Base-by-base conservation (phyloP, 108 stramenopile species). In the Nannochloropsis oceanica region DNA sequence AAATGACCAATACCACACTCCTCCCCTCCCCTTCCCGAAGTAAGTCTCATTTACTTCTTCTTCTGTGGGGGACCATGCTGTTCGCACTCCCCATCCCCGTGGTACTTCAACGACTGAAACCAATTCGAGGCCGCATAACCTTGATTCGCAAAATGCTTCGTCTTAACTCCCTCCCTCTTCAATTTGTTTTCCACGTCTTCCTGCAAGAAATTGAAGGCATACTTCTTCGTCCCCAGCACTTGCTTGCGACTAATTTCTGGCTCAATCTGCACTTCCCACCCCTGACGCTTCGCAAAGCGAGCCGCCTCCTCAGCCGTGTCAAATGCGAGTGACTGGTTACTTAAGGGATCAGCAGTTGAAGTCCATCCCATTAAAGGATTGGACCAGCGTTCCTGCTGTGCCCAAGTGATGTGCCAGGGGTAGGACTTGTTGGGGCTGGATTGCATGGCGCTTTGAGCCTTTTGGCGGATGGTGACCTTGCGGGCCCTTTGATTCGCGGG, bases 301-400 rank as follows among this genome's bases (percentile, higher is more conserved):
- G 94, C 93, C 26, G 97, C 97, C 79, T 95, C 93, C 85, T 92
- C 92, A n/a, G 94, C 93, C 24, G 93, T 95, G 81, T 91, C 89
- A 86, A 98, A 98, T 80, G 90, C 90, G 18, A 92, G 84, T 82
- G 90, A 88, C 26, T 90, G 43, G 83, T 91, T 94, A 43, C 94
- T 92, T 87, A 97, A 90, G 81, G 98, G 95, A 90, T 99, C 98
- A 43, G 93, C 93, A 24, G 93, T 93, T 80, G 92, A 92, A 43
- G 93, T 94, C 96, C 96, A 99, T 27, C 96, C 96, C 98, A 97
- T 98, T 85, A 99, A 93, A 25, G 95, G 94, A 89, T 99, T 99
- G 9, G 84, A 90, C 92, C 92, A 92, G 80, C 85, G 88, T 26
- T 87, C 91, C 80, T 80, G 84, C 44, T 44, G 20, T 24, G 27